phyloP scores from a whole-genome alignment of 108 stramenopile species.

The Skeletonema menzelii region DNA sequence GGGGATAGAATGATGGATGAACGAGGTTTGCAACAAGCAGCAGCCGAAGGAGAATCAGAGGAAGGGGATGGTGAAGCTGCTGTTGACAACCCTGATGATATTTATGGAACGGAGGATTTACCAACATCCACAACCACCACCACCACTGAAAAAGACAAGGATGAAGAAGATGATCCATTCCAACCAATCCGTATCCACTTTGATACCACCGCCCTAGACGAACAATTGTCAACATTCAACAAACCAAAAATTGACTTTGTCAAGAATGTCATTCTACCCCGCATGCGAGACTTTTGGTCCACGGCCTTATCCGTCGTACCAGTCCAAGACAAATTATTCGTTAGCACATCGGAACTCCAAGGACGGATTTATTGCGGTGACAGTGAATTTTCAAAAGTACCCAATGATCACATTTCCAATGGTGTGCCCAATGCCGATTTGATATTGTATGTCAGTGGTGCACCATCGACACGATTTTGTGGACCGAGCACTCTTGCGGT shows the following conservation, averaged over 20 bases:
- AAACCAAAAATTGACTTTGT: conserved; percentile 70
- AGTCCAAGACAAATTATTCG: conserved; percentile 59
- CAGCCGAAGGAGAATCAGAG: conserved; percentile 3
- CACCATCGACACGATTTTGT: conserved; percentile 72
- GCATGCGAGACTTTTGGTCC: conserved; percentile 74
- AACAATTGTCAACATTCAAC: conserved; percentile 42
- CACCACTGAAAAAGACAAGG: not conserved
- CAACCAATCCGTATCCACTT: conserved; percentile 77
- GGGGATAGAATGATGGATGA: not conserved
- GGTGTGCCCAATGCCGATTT: conserved; percentile 71
- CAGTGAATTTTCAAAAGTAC: conserved; percentile 74
- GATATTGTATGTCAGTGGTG: conserved; percentile 76
- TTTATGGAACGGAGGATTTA: too few species aligned
- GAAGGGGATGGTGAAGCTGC: not conserved
- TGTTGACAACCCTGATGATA: not conserved
- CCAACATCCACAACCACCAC: not conserved
- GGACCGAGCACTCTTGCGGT: conserved; percentile 73
- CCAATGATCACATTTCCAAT: conserved; percentile 59
- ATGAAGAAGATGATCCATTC: conserved; percentile 39
- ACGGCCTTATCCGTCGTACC: conserved; percentile 74
- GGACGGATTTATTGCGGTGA: conserved; percentile 79
- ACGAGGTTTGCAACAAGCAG: not conserved
- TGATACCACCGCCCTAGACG: conserved; percentile 67
- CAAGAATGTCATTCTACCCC: conserved; percentile 65
- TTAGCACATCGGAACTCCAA: conserved; percentile 65